Base-by-base conservation (phyloP, 169 alveolate genomes). In the Ichthyophthirius multifiliis region DNA sequence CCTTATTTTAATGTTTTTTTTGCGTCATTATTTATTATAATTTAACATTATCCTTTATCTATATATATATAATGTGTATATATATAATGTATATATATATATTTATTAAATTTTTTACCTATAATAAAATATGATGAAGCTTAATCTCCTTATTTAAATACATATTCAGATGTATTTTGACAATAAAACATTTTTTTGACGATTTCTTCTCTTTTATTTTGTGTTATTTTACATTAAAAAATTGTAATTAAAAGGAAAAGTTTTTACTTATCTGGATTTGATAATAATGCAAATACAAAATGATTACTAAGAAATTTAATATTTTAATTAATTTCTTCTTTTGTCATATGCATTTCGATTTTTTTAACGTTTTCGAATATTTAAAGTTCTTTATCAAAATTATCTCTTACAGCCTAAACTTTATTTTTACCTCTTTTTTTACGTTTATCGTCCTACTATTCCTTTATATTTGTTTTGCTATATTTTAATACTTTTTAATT, bases 1-100 rank as follows among this genome's bases (percentile, higher is more conserved):
- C 99, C 99, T 46, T 91, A 88, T 23, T 90, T 83, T 87, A 97
- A 76, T 43, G 86, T 75, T 76, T 96, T 96, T 44, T 93, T 98
- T 74, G 82, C 88, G 64, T 94, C 92, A 7, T 92, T 95, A 74
- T 95, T 93, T 18, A 97, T 94, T 55, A 92, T 75, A 64, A 97
- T 98, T 75, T 92, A 96, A 82, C 90, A 92, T 37, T 48, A 18
- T 35, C 85, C 88, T 62, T 76, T 48, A 20, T 76, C 63, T 45
- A 27, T 6, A n/a, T 6, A 6, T 45, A 6, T n/a, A n/a, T 45
- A 6, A 45, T 45, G 18, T 6, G 6, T 6, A 9, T 41, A 9
- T 41, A 41, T 9, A 41, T 9, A 41, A 41, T 9, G 7, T 41
- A 9, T 41, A 9, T 41, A 45, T 6, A n/a, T 6, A 6, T 45